phyloP scores from a whole-genome alignment of 139 green algal genomes.

The Chlorella sorokiniana region DNA sequence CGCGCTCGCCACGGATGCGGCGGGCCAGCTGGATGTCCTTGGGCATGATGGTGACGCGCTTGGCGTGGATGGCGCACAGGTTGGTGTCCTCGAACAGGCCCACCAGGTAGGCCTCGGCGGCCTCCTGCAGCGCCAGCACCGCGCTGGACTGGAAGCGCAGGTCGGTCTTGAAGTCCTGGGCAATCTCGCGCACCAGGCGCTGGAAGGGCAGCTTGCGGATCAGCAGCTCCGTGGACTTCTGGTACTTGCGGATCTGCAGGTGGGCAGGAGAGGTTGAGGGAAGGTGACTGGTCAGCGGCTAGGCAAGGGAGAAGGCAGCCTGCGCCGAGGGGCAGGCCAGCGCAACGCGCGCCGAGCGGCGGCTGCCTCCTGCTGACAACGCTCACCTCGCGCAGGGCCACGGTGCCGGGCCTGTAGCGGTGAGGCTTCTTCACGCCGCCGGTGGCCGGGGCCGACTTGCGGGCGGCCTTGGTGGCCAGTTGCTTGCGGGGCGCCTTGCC shows the following conservation, averaged over 20 bases:
- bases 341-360: no score
- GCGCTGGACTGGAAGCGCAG: conserved; percentile 87
- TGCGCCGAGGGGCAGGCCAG: neutral
- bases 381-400: no score
- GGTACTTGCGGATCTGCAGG: conserved; percentile 96
- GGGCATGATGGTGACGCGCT: conserved; percentile 97
- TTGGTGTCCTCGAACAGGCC: conserved; percentile 93
- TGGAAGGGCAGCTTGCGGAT: conserved; percentile 98
- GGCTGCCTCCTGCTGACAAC: no score
- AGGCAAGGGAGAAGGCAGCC: neutral
- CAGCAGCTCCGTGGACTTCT: conserved; percentile 89
- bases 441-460: conserved; percentile 40
- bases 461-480: conserved; percentile 87
- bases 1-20: conserved; percentile 88
- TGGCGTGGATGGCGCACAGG: conserved; percentile 72
- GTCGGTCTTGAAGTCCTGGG: conserved; percentile 99
- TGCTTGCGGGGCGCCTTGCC: conserved; percentile 95
- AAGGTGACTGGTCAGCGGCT: neutral
- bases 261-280: no score
- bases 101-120: conserved; percentile 95
- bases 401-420: no score
- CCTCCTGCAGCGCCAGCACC: conserved; percentile 93
- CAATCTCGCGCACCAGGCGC: conserved; percentile 95
- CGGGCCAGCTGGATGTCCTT: conserved; percentile 97
- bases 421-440: no score